A percentile compares a stretch with the other conserved stretches of the same genome.
Evolutionary conservation across 2,329 filamentous ascomycete species (phyloP).

Genomic region (Pseudocercospora fuligena): DNA sequence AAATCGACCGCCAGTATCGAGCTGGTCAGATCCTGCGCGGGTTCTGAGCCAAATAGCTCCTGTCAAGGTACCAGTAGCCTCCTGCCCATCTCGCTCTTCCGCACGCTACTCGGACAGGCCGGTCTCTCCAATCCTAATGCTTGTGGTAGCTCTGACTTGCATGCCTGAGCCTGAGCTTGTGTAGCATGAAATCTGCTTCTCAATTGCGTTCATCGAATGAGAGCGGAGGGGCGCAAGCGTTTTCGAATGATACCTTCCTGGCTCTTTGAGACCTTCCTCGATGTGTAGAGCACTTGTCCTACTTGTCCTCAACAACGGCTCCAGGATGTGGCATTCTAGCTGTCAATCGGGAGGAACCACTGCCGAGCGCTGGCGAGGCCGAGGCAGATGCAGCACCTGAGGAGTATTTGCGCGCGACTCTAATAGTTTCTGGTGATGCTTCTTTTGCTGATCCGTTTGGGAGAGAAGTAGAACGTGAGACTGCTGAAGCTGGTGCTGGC

Average conservation of each 20-base stretch:
- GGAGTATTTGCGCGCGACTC: conserved; percentile 8
- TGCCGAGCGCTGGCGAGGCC: conserved; percentile 41
- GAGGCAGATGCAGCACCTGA: conserved; percentile 47
- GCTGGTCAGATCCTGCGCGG: neutral
- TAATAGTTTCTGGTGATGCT: conserved; percentile 20
- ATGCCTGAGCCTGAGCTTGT: neutral
- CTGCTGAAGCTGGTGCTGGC: neutral
- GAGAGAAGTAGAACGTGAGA: neutral
- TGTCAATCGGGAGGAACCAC: conserved; percentile 33
- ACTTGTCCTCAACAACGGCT: conserved; percentile 8
- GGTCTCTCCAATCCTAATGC: neutral
- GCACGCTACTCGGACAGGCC: neutral
- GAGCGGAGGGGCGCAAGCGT: neutral
- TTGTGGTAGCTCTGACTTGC: neutral
- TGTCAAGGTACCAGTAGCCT: neutral
- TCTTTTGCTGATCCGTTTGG: neutral
- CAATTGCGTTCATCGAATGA: neutral
- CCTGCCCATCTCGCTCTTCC: neutral
- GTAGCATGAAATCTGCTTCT: neutral
- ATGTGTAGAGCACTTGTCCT: neutral
- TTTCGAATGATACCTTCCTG: neutral
- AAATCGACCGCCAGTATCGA: neutral
- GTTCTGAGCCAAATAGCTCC: neutral
- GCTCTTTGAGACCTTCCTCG: neutral
- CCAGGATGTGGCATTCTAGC: conserved; percentile 8